Conservation (phyloP, 352 stramenopile species). For the Halophytophthora batemanensis region DNA sequence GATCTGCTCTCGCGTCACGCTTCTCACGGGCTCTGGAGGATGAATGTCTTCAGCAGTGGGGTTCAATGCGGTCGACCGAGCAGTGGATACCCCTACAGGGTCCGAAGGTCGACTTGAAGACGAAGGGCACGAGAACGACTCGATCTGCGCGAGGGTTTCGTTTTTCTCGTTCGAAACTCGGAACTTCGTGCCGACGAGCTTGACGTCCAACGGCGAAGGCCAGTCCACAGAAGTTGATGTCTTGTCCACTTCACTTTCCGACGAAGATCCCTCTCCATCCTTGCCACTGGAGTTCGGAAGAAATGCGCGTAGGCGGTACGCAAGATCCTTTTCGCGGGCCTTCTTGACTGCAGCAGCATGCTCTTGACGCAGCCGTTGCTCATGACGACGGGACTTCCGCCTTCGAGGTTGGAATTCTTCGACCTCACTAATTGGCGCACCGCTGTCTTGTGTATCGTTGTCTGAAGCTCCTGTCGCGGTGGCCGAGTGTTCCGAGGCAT, state of each 20-base stretch:
- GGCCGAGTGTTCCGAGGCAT: slow-evolving; percentile 6
- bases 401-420: slow-evolving; percentile 29
- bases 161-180: slow-evolving; percentile 20
- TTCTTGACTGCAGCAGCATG: slow-evolving; percentile 60
- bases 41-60: background rate
- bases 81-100: background rate
- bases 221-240: slow-evolving; percentile 17
- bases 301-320: slow-evolving; percentile 48
- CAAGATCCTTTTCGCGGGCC: slow-evolving; percentile 57
- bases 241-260: background rate
- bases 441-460: slow-evolving; percentile 47
- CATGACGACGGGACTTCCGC: slow-evolving; percentile 62
- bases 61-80: slow-evolving; percentile 4
- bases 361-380: slow-evolving; percentile 66
- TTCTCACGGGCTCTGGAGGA: background rate
- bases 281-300: slow-evolving; percentile 18
- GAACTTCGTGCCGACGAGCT: slow-evolving; percentile 30
- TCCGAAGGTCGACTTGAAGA: slow-evolving; percentile 1
- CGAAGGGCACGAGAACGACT: slow-evolving; percentile 17
- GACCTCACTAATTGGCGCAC: slow-evolving; percentile 18
- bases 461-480: slow-evolving; percentile 20
- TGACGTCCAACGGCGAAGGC: slow-evolving; percentile 21
- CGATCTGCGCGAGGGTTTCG: slow-evolving; percentile 6
- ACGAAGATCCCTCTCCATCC: slow-evolving; percentile 3
- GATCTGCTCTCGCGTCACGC: slow-evolving; percentile 12